Evolutionary conservation across 805 yeast species (phyloP).

Genomic region (Zygosaccharomyces pseudorouxii): DNA sequence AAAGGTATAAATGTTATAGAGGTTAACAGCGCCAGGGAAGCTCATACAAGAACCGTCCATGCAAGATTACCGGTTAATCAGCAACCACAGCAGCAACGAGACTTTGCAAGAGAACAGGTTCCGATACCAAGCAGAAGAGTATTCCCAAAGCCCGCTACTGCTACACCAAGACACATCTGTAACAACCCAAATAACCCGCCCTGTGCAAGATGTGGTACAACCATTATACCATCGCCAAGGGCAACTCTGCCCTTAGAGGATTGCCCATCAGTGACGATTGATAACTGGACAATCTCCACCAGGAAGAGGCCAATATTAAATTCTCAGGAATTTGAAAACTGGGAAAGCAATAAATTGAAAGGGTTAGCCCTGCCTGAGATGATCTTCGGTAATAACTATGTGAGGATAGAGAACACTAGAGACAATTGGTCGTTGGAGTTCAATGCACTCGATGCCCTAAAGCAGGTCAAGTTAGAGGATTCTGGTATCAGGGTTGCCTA

Average conservation of each 20-base stretch:
- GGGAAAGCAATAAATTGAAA: constrained; percentile 48
- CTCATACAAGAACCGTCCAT: constrained; percentile 42
- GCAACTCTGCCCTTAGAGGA: constrained; percentile 61
- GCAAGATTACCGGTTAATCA: constrained; percentile 31
- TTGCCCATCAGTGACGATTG: constrained; percentile 62
- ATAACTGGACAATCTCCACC: constrained; percentile 73
- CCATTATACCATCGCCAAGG: constrained; percentile 72
- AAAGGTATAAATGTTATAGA: constrained; percentile 51
- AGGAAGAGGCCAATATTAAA: constrained; percentile 71
- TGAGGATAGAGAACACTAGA: constrained; percentile 44
- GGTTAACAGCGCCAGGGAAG: constrained; percentile 57
- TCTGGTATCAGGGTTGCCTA: constrained; percentile 72
- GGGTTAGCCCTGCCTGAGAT: constrained; percentile 91
- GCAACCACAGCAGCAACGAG: constrained; percentile 1
- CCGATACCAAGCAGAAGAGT: constrained; percentile 4
- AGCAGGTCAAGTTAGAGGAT: constrained; percentile 46
- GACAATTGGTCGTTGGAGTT: constrained; percentile 52
- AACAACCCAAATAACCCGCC: constrained; percentile 40
- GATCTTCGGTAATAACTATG: constrained; percentile 85
- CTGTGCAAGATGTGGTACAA: constrained; percentile 64
- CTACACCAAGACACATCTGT: constrained; percentile 22
- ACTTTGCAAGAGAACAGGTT: neutral
- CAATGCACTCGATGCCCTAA: constrained; percentile 68
- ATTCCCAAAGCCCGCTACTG: neutral
- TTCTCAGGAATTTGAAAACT: constrained; percentile 64